Evolutionary conservation across 805 yeast species (phyloP).

Genomic region (Starmerella floris): DNA sequence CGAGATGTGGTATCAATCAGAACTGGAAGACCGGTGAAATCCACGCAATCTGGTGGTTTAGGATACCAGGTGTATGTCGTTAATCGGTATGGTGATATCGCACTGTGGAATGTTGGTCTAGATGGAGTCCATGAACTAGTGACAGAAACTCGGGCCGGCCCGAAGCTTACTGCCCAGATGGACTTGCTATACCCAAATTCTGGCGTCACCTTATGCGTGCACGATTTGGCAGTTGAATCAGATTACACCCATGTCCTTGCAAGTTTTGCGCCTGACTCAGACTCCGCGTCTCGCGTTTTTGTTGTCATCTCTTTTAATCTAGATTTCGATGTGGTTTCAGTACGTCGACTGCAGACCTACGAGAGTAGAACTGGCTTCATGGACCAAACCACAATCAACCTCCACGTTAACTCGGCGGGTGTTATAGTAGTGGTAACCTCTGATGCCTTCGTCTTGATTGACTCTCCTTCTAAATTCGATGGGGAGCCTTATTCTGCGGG

Average conservation of each 20-base stretch:
- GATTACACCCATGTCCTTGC: slow-evolving; percentile 39
- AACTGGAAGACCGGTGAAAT: slow-evolving; percentile 34
- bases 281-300: slow-evolving; percentile 38
- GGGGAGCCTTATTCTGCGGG: background rate
- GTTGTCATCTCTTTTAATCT: slow-evolving; percentile 38
- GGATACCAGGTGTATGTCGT: slow-evolving; percentile 31
- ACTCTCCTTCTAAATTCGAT: slow-evolving; percentile 30
- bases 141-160: slow-evolving; percentile 29
- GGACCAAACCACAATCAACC: slow-evolving; percentile 31
- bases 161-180: slow-evolving; percentile 31
- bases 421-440: slow-evolving; percentile 50
- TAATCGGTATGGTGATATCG: slow-evolving; percentile 35
- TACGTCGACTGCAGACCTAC: slow-evolving; percentile 49
- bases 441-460: slow-evolving; percentile 53
- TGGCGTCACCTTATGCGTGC: slow-evolving; percentile 37
- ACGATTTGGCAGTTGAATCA: slow-evolving; percentile 46
- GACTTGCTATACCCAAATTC: slow-evolving; percentile 42
- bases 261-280: slow-evolving; percentile 30
- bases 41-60: slow-evolving; percentile 30
- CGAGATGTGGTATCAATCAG: slow-evolving; percentile 45
- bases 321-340: slow-evolving; percentile 40
- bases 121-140: slow-evolving; percentile 31
- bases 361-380: slow-evolving; percentile 19
- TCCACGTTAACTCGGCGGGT: slow-evolving; percentile 38
- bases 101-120: slow-evolving; percentile 38